phyloP scores from a whole-genome alignment of 1,139 yeast species.

The Kluyveromyces marxianus region DNA sequence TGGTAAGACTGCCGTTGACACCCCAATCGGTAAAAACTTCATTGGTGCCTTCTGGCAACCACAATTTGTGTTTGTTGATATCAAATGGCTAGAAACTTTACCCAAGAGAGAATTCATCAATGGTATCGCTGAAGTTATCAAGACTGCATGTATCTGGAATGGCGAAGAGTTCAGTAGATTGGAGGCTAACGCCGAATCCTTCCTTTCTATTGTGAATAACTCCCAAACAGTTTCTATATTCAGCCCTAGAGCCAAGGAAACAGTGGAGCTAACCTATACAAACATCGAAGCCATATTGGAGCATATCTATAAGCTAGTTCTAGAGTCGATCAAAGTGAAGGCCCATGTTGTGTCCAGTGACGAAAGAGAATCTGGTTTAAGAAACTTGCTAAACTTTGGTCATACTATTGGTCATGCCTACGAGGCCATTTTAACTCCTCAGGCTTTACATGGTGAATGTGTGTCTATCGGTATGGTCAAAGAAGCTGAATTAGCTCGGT shows the following conservation, averaged over 20 bases:
- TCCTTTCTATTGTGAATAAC: conserved; percentile 40
- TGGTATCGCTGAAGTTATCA: conserved; percentile 98
- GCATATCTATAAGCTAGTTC: conserved; percentile 69
- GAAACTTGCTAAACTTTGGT: conserved; percentile 91
- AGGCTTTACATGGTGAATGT: conserved; percentile 96
- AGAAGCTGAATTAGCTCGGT: conserved; percentile 92
- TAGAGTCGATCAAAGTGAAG: conserved; percentile 82
- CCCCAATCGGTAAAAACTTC: conserved; percentile 94
- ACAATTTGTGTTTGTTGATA: conserved; percentile 77
- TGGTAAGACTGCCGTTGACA: conserved; percentile 97
- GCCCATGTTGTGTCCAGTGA: conserved; percentile 92
- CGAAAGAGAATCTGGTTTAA: conserved; percentile 90
- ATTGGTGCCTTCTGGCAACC: conserved; percentile 99
- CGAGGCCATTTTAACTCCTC: conserved; percentile 93
- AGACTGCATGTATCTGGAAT: conserved; percentile 98
- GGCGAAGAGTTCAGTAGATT: conserved; percentile 78
- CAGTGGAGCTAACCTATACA: conserved; percentile 34
- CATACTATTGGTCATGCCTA: conserved; percentile 98
- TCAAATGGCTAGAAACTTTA: conserved; percentile 76
- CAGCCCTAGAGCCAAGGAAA: conserved; percentile 29
- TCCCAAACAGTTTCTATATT: conserved; percentile 38
- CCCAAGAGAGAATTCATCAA: conserved; percentile 93
- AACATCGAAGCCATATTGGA: conserved; percentile 62
- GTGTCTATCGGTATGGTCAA: conserved; percentile 90
- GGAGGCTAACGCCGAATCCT: conserved; percentile 64